A percentile compares a stretch with the other conserved stretches of the same genome.
Conservation (phyloP, 805 yeast species). For the Wickerhamiella sergipiensis region DNA sequence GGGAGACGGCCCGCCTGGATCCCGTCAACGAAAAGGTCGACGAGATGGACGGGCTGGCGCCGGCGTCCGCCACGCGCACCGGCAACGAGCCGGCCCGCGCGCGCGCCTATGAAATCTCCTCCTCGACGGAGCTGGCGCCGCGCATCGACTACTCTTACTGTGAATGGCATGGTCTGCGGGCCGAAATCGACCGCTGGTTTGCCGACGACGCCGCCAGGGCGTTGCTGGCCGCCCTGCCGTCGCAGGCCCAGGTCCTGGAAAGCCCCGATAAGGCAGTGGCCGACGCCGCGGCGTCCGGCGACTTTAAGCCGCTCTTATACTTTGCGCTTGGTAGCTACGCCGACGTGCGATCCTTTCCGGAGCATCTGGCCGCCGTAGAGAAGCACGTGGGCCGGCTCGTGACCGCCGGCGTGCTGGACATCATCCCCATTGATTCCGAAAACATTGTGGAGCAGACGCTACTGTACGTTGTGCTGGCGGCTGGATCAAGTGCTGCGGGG, state of each 20-base stretch:
- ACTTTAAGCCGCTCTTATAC: background rate
- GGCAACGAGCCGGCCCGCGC: slow-evolving; percentile 10
- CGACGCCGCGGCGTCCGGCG: background rate
- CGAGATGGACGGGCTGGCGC: background rate
- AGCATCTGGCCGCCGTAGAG: background rate
- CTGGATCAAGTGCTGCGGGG: background rate
- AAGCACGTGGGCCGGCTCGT: background rate
- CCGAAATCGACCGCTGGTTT: slow-evolving; percentile 15
- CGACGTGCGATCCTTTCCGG: background rate
- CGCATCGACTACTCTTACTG: slow-evolving; percentile 8
- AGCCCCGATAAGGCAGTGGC: background rate
- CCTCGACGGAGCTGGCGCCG: slow-evolving; percentile 14
- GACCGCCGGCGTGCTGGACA: background rate
- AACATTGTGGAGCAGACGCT: slow-evolving; percentile 3
- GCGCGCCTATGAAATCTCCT: slow-evolving; percentile 17
- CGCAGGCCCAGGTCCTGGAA: background rate
- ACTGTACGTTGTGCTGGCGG: slow-evolving; percentile 4
- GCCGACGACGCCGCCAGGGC: background rate
- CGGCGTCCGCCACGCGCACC: background rate
- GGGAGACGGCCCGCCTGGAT: background rate
- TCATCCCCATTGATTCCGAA: background rate
- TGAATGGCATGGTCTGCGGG: slow-evolving; percentile 10
- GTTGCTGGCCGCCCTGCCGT: background rate
- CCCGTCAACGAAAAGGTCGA: background rate
- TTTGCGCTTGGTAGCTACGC: background rate